Evolutionary conservation across 148 eudicot species (phyloP), one percentile per base, ranked within the genome.

Genomic region (Cornus controversa): DNA sequence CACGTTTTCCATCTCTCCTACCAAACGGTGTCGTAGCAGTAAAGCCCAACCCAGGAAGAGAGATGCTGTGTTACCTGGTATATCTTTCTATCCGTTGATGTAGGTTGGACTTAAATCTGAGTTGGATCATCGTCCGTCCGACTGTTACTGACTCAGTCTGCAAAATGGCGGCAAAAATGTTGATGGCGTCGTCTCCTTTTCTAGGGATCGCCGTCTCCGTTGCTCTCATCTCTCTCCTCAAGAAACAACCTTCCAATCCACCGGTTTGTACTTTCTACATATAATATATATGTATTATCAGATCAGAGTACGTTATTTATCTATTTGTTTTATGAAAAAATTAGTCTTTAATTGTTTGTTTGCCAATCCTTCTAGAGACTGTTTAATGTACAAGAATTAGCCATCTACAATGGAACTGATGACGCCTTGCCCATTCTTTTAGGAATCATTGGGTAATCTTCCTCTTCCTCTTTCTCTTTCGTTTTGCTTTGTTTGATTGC

Each of bases 381-480:
- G 20, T 93, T 86, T 70, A 85, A 83, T 23, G 84, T 70, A 10
- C 83, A 87, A 75, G 89, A 93, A 63, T 71, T 93, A 78, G 85
- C 96, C 50, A 77, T 87, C 20, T 86, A 87, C 78, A 93, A 93
- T 89, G 98, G 98, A 31, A 87, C 96, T 34, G 88, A 87, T 84
- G 83, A 79, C 29, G 74, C 40, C 50, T 85, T 91, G 77, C 98
- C 98, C 28, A 90, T 93, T 28, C 81, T 91, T 29, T 82, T 93
- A 72, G 92, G 82, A 24, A 90, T 93, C 68, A 82, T 93, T 66
- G 98, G 98, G 94, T 92, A 88, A 26, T 65, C 23, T 72, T 69
- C 67, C 60, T 10, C 37, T 57, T 45, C 11, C 62, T 50, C 16
- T 47, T 31, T 71, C 53, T 40, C 2, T 26, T 23, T 79, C 54